phyloP scores from a whole-genome alignment of 2,329 filamentous ascomycete genomes.

The Penicillium oxalicum region DNA sequence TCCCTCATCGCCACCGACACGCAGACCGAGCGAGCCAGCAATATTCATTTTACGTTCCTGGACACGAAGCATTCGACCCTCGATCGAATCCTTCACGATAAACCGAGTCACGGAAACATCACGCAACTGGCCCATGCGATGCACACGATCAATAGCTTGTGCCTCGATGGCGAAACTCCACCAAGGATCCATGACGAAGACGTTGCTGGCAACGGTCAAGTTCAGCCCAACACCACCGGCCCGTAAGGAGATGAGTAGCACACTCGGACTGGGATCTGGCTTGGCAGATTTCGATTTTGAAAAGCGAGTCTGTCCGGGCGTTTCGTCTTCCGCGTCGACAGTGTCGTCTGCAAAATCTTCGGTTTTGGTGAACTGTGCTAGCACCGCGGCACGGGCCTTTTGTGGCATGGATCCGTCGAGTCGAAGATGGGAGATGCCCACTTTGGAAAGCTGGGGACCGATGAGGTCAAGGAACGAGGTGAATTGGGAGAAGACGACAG shows the following conservation, averaged over 20 bases:
- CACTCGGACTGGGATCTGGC: conserved; percentile 29
- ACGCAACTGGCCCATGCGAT: conserved; percentile 87
- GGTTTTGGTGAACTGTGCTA: conserved; percentile 61
- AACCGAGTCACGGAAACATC: conserved; percentile 85
- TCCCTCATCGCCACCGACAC: conserved; percentile 81
- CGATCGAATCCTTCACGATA: conserved; percentile 59
- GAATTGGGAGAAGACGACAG: conserved; percentile 94
- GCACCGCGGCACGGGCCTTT: conserved; percentile 70
- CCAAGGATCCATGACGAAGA: conserved; percentile 99
- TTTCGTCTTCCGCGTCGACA: conserved; percentile 30
- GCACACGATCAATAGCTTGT: conserved; percentile 94
- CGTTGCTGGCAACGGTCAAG: conserved; percentile 76
- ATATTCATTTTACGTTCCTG: conserved; percentile 86
- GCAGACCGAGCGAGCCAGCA: conserved; percentile 91
- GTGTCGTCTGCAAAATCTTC: conserved; percentile 33
- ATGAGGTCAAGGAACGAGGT: conserved; percentile 93
- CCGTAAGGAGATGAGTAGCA: conserved; percentile 76
- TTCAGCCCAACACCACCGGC: conserved; percentile 94
- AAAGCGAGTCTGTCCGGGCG: not conserved
- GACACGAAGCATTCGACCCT: conserved; percentile 87
- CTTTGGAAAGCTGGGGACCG: conserved; percentile 66
- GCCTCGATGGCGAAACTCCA: conserved; percentile 97
- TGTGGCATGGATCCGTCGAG: conserved; percentile 89
- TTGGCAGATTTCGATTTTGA: not conserved
- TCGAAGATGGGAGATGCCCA: conserved; percentile 72